Percentiles rank a stretch among this genome's conserved stretches.
These are phyloP conservation scores for Cokeromyces recurvatus DNA, from an alignment of 371 early-diverging fungal species.

Conservation along the genomic window DNA sequence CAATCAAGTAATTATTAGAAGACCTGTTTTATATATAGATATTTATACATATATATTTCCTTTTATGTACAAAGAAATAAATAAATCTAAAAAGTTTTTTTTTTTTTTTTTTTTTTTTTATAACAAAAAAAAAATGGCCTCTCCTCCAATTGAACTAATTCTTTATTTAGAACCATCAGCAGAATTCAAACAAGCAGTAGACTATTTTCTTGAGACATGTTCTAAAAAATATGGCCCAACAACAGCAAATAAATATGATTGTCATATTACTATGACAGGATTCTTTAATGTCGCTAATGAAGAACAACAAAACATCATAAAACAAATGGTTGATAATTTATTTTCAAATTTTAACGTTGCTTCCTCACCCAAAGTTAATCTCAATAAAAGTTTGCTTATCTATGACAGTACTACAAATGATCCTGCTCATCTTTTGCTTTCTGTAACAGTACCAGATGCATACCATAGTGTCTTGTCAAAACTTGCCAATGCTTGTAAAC, in stretches of 20 bases:
- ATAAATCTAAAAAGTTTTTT: no score
- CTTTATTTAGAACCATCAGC: constrained; percentile 31
- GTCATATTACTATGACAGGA: constrained; percentile 33
- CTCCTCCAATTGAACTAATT: constrained; percentile 25
- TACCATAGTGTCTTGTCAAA: constrained; percentile 6
- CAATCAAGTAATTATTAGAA: constrained; percentile 48
- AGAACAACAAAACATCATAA: constrained; percentile 1
- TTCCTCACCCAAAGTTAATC: not conserved
- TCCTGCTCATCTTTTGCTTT: constrained; percentile 26
- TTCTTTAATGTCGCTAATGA: constrained; percentile 17
- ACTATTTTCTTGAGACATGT: constrained; percentile 15
- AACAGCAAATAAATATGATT: constrained; percentile 29
- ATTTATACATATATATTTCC: no score
- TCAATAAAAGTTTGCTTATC: constrained; percentile 6
- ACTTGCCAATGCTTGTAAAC: constrained; percentile 3
- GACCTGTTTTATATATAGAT: no score
- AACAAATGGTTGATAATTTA: not conserved
- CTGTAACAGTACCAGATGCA: constrained; percentile 10
- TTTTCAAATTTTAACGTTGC: not conserved
- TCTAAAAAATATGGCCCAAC: constrained; percentile 4
- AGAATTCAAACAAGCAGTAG: constrained; percentile 8
- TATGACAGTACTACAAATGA: not conserved
- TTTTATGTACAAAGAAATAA: no score
- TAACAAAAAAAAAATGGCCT: no score
- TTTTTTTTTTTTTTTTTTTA: no score